Conservation (phyloP, 2,329 filamentous ascomycete genomes). For the Parafenestella ontariensis region DNA sequence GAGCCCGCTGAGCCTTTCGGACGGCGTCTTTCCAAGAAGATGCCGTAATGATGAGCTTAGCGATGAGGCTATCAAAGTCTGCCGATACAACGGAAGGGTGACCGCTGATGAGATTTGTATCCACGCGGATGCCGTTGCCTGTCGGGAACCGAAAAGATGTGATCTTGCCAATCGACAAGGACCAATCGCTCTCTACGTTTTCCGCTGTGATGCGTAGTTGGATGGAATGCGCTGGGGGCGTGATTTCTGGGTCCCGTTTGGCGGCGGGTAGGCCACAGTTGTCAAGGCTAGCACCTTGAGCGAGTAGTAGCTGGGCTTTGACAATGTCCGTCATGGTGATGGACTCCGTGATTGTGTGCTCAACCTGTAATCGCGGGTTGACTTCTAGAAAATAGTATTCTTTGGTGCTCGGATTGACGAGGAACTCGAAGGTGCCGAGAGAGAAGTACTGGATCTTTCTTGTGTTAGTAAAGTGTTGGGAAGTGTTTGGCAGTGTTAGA, state of each 20-base stretch:
- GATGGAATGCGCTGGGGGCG: conserved; percentile 57
- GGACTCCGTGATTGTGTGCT: conserved; percentile 67
- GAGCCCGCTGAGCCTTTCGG: conserved; percentile 61
- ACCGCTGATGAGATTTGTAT: conserved; percentile 60
- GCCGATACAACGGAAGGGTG: conserved; percentile 57
- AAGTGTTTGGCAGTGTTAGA: background rate
- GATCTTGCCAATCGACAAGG: conserved; percentile 67
- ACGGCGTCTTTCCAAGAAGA: conserved; percentile 61
- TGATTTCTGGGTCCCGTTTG: conserved; percentile 36
- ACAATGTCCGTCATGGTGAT: conserved; percentile 64
- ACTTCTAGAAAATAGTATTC: conserved; percentile 68
- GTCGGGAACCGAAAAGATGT: conserved; percentile 61
- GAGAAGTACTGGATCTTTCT: conserved; percentile 61
- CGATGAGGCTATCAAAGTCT: conserved; percentile 66
- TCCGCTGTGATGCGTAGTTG: conserved; percentile 67
- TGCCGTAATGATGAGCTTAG: conserved; percentile 66
- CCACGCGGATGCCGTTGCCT: conserved; percentile 65
- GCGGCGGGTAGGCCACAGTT: conserved; percentile 43
- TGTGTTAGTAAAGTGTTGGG: background rate
- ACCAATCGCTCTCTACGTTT: conserved; percentile 60
- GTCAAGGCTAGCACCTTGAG: conserved; percentile 57
- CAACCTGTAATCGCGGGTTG: conserved; percentile 67
- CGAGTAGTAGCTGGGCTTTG: conserved; percentile 60
- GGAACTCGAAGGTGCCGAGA: conserved; percentile 70
- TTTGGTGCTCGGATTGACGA: conserved; percentile 58